A percentile compares a stretch with the other conserved stretches of the same genome.
Evolutionary conservation across 2,329 filamentous ascomycete species (phyloP).

Genomic region (Aspergillus costaricaensis): DNA sequence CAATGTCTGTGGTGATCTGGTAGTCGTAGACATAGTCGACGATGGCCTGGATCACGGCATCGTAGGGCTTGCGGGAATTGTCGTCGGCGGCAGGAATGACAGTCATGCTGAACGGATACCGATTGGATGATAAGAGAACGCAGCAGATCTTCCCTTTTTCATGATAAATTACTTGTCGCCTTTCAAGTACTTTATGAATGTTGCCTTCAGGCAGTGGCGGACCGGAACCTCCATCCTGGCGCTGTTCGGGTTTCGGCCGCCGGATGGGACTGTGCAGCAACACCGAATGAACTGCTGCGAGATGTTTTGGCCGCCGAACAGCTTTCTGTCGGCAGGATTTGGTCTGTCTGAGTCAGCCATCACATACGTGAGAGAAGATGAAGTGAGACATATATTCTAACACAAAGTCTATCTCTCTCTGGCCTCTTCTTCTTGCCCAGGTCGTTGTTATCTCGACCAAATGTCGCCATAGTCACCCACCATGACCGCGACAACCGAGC

Average conservation of each 20-base stretch:
- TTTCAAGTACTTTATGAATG: too few relatives aligned
- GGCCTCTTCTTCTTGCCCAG: background rate
- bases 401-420: background rate
- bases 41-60: constrained; percentile 20
- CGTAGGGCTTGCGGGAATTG: background rate
- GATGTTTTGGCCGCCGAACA: background rate
- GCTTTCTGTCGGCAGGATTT: background rate
- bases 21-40: constrained; percentile 27
- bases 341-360: background rate
- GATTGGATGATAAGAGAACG: background rate
- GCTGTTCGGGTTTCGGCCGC: background rate
- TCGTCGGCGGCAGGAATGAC: constrained; percentile 1
- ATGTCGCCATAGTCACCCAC: background rate
- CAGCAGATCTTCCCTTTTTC: too few relatives aligned
- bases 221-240: background rate
- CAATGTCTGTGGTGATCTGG: constrained; percentile 16
- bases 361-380: background rate
- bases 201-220: background rate
- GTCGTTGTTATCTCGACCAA: background rate
- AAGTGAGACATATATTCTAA: background rate
- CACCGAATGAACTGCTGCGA: background rate
- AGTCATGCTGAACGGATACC: background rate
- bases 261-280: background rate
- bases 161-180: too few relatives aligned
- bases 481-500: background rate